Percentiles rank a stretch among this genome's conserved stretches.
These are phyloP conservation scores for Grosmannia serpens DNA, from an alignment of 2,329 filamentous ascomycete genomes.

Conservation along the genomic window DNA sequence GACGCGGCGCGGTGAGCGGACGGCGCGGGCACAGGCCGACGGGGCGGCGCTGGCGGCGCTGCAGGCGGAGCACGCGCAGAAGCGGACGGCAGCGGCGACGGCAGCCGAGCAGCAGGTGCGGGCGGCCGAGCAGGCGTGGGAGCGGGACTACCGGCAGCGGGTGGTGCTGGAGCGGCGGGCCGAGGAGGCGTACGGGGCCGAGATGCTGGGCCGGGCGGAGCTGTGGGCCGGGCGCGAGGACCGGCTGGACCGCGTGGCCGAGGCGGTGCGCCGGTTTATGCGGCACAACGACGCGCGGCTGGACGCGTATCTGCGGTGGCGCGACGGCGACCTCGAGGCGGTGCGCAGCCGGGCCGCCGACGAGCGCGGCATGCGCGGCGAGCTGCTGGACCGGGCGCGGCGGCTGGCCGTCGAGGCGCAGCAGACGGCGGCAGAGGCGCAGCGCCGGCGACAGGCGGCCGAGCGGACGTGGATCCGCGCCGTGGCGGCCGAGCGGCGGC, in stretches of 20 bases:
- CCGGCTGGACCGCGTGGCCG: slow-evolving; percentile 18
- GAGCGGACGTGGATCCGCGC: slow-evolving; percentile 35
- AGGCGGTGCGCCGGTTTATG: slow-evolving; percentile 23
- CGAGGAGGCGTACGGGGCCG: slow-evolving; percentile 30
- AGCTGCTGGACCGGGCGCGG: slow-evolving; percentile 30
- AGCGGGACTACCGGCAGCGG: slow-evolving; percentile 29
- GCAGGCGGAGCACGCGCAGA: slow-evolving; percentile 20
- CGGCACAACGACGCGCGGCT: slow-evolving; percentile 30
- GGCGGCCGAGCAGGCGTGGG: slow-evolving; percentile 22
- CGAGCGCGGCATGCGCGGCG: slow-evolving; percentile 26
- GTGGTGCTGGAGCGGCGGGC: slow-evolving; percentile 28
- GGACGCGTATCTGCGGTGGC: slow-evolving; percentile 24
- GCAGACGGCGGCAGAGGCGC: slow-evolving; percentile 19
- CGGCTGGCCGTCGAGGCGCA: slow-evolving; percentile 17
- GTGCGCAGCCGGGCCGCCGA: slow-evolving; percentile 26
- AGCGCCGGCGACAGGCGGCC: slow-evolving; percentile 23
- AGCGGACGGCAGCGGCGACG: slow-evolving; percentile 19
- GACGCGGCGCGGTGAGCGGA: slow-evolving; percentile 25
- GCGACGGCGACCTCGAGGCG: slow-evolving; percentile 26
- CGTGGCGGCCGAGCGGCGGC: slow-evolving; percentile 31
- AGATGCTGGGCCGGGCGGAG: slow-evolving; percentile 6
- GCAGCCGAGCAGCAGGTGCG: slow-evolving; percentile 19
- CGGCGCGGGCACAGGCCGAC: slow-evolving; percentile 12
- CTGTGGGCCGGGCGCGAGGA: slow-evolving; percentile 27
- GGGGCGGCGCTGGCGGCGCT: slow-evolving; percentile 19